These are phyloP conservation scores for Choiromyces venosus DNA, from an alignment of 495 filamentous ascomycete genomes.

Conservation along the genomic window DNA sequence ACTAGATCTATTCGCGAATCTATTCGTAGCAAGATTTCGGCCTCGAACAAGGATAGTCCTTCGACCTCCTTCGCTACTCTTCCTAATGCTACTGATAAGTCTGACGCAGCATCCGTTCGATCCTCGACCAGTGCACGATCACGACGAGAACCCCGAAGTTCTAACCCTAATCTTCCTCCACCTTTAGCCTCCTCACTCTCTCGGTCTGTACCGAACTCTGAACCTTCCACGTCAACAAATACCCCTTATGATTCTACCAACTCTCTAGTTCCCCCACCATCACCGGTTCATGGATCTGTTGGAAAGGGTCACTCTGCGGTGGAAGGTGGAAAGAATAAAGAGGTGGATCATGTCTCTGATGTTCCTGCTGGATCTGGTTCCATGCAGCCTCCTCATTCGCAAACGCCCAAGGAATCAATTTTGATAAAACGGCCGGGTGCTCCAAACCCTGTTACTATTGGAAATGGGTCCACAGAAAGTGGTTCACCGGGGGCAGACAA, in stretches of 20 bases:
- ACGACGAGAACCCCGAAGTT: conserved; percentile 43
- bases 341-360: conserved; percentile 96
- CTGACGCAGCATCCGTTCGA: conserved; percentile 65
- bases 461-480: conserved; percentile 45
- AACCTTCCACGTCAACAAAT: conserved; percentile 45
- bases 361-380: conserved; percentile 65
- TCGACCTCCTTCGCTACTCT: conserved; percentile 60
- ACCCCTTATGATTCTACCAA: conserved; percentile 47
- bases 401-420: conserved; percentile 68
- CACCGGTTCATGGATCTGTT: conserved; percentile 73
- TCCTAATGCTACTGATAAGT: conserved; percentile 63
- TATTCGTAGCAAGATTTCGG: conserved; percentile 68
- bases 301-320: conserved; percentile 73
- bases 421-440: conserved; percentile 69
- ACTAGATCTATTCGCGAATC: conserved; percentile 73
- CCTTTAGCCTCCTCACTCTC: conserved; percentile 35
- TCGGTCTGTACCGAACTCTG: conserved; percentile 35
- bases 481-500: conserved; percentile 42
- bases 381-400: conserved; percentile 47
- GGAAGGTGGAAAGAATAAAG: conserved; percentile 70
- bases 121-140: conserved; percentile 37
- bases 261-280: conserved; percentile 73
- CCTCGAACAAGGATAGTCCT: conserved; percentile 67
- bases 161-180: conserved; percentile 37
- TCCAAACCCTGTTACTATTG: conserved; percentile 50